Conservation (phyloP, 116 monocot species). For the Trichopus zeylanicus region DNA sequence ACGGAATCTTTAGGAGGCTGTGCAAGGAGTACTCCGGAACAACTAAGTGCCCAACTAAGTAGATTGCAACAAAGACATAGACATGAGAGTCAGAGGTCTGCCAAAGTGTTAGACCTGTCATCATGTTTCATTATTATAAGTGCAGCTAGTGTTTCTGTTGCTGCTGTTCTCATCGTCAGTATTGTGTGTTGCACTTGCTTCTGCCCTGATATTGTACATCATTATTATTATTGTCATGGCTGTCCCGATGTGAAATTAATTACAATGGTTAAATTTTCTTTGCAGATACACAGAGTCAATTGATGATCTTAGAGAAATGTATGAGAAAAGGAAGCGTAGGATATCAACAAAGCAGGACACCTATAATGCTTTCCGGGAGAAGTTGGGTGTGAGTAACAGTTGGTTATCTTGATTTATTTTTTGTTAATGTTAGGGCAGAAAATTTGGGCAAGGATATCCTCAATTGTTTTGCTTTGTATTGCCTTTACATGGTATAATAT, state of each 20-base stretch:
- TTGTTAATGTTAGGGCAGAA: too few species aligned
- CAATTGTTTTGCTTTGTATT: too few species aligned
- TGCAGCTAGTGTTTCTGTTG: conserved; percentile 1
- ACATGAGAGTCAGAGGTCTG: conserved; percentile 63
- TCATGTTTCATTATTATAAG: too few species aligned
- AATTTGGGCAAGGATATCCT: too few species aligned
- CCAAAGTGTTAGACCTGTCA: too few species aligned
- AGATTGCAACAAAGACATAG: conserved; percentile 66
- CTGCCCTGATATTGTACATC: too few species aligned
- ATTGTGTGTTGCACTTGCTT: background rate
- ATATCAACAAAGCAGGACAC: conserved; percentile 51
- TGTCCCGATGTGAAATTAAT: background rate
- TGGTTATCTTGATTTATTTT: background rate
- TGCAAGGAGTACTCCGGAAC: conserved; percentile 56
- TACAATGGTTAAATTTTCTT: background rate
- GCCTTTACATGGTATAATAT: background rate
- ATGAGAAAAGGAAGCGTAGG: conserved; percentile 65
- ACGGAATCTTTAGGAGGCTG: conserved; percentile 66
- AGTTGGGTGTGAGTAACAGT: conserved; percentile 49
- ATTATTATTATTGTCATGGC: background rate
- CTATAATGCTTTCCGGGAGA: conserved; percentile 65
- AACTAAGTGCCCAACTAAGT: conserved; percentile 64
- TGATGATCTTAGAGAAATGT: conserved; percentile 72
- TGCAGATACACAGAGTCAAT: conserved; percentile 70
- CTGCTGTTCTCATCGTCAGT: background rate